phyloP scores from a whole-genome alignment of 768 basidiomycete species.

The Rhodotorula graminis region DNA sequence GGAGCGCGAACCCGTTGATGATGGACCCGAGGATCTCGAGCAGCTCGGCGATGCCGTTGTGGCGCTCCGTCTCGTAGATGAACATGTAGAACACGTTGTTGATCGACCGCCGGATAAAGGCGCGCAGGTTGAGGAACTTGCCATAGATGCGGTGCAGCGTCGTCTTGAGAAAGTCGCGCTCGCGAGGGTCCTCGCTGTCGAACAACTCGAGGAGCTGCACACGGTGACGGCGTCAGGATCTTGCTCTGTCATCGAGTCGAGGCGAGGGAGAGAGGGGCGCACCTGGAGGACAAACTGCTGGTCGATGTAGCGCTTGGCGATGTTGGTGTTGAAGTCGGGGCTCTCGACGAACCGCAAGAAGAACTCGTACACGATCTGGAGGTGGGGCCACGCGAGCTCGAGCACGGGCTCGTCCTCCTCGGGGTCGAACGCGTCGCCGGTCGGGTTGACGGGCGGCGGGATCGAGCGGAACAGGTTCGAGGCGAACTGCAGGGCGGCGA shows the following conservation, averaged over 20 bases:
- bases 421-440: slow-evolving; percentile 96
- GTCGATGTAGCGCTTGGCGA: slow-evolving; percentile 96
- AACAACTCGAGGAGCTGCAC: slow-evolving; percentile 84
- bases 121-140: slow-evolving; percentile 96
- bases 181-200: slow-evolving; percentile 96
- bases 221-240: no score
- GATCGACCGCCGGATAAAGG: slow-evolving; percentile 97
- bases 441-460: slow-evolving; percentile 97
- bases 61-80: slow-evolving; percentile 95
- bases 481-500: slow-evolving; percentile 63
- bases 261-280: slow-evolving; percentile 16
- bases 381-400: slow-evolving; percentile 98
- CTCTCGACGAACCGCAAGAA: slow-evolving; percentile 98
- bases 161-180: slow-evolving; percentile 98
- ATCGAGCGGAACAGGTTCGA: slow-evolving; percentile 98
- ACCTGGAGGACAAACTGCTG: slow-evolving; percentile 81
- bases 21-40: slow-evolving; percentile 97
- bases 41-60: slow-evolving; percentile 98
- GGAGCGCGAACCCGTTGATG: slow-evolving; percentile 97
- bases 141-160: slow-evolving; percentile 98
- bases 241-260: no score
- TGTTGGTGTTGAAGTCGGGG: slow-evolving; percentile 94
- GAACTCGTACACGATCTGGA: slow-evolving; percentile 99
- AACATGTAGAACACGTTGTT: slow-evolving; percentile 99
- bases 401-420: slow-evolving; percentile 99